Evolutionary conservation across 179 eudicot genomes (phyloP), one percentile per base, ranked within the genome.

Genomic region (Beta corolliflora): DNA sequence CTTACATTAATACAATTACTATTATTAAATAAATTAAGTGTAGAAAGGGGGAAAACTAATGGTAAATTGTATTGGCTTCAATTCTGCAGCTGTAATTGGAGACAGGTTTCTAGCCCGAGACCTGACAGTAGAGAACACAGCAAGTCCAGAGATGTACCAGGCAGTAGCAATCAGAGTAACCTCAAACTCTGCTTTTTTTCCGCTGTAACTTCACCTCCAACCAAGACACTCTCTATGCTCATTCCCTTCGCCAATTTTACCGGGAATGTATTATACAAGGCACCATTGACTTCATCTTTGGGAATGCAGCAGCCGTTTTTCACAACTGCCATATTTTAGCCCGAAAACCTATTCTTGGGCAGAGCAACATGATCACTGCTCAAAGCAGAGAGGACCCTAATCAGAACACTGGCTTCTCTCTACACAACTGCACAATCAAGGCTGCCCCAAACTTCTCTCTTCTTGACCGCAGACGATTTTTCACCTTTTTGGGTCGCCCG

Each of bases 251-350:
- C 5, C 97, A 92, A 63, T 86, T 89, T 53, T 92, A 89, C 81
- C 85, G 87, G 5, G 87, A 92, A 9, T 92, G 97, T 83, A 75
- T 81, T 16, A 87, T 92, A 79, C 88, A 91, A 80, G 97, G 97
- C n/a, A 92, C 97, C 14, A 81, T 91, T 3, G 94, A 92, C 74
- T 92, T 92, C 89, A 91, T 91, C 84, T 92, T 92, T 10, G 94
- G 97, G 4, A 92, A 92, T 54, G 97, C 97, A 41, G 93, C 93
- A n/a, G 94, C 97, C 1, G 83, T 90, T 59, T 91, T 92, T 79
- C 87, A 86, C 29, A 88, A 90, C 88, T 90, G 92, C 72, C 87
- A 45, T 0, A 88, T 92, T 44, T 82, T 89, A 11, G 90, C 83
- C 9, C 86, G 93, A 13, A 91, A 86, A 79, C 94, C 94, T 8